Conservation (phyloP, 2,329 filamentous ascomycete species). For the Chrysoporthe cubensis region DNA sequence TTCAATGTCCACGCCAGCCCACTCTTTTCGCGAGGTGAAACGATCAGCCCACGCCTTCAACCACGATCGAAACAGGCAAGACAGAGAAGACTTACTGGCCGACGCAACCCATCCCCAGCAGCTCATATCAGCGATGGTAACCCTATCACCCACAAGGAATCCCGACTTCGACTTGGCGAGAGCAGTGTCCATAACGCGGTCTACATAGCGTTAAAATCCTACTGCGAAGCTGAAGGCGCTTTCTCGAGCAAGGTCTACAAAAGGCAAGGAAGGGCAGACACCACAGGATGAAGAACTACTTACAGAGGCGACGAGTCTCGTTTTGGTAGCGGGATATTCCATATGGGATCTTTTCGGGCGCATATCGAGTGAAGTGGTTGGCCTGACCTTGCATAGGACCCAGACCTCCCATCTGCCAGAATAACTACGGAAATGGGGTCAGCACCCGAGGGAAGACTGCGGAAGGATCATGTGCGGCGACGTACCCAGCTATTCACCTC, state of each 20-base stretch:
- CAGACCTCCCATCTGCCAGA: slow-evolving; percentile 80
- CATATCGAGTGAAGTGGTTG: slow-evolving; percentile 83
- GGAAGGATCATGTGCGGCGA: slow-evolving; percentile 5
- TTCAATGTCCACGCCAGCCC: slow-evolving; percentile 69
- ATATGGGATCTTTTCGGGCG: slow-evolving; percentile 81
- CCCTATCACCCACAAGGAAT: slow-evolving; percentile 68
- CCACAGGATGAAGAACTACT: not conserved
- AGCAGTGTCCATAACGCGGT: slow-evolving; percentile 72
- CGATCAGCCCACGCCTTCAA: not conserved
- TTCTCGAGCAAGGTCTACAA: not conserved
- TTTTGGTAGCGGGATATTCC: slow-evolving; percentile 81
- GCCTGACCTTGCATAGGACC: slow-evolving; percentile 84
- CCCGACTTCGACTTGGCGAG: slow-evolving; percentile 61
- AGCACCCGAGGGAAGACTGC: not conserved
- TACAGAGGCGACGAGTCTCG: slow-evolving; percentile 73
- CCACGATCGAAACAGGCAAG: not conserved
- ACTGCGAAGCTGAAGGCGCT: not conserved
- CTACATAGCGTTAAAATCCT: slow-evolving; percentile 49
- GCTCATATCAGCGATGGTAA: slow-evolving; percentile 78
- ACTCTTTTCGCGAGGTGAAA: slow-evolving; percentile 46
- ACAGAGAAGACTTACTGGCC: slow-evolving; percentile 44
- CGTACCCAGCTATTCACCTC: slow-evolving; percentile 75
- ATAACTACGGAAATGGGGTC: slow-evolving; percentile 45
- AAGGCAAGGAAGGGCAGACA: not conserved
- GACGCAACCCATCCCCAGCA: slow-evolving; percentile 77